These are phyloP conservation scores for Apiospora sp. DNA, from an alignment of 2,329 filamentous ascomycete species.

Conservation along the genomic window DNA sequence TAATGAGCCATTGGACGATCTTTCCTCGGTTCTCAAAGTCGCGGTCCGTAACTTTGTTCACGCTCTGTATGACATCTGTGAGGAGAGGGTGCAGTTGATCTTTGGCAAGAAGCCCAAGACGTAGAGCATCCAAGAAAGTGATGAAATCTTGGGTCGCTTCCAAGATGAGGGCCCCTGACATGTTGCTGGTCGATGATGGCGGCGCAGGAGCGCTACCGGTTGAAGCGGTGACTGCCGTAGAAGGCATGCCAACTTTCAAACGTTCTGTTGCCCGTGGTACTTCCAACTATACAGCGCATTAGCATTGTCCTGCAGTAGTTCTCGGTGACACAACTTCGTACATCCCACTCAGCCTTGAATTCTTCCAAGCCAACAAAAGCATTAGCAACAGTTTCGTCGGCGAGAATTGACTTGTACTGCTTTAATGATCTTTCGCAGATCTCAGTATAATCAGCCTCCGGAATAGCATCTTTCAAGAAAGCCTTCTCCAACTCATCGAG, in stretches of 20 bases:
- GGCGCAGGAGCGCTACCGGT: constrained; percentile 51
- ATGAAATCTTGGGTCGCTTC: constrained; percentile 98
- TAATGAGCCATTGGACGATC: constrained; percentile 98
- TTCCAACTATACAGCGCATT: constrained; percentile 72
- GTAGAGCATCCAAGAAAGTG: constrained; percentile 93
- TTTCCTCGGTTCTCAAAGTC: constrained; percentile 96
- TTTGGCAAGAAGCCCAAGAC: constrained; percentile 90
- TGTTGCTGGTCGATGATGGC: constrained; percentile 52
- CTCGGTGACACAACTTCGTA: constrained; percentile 54
- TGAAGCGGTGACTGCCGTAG: constrained; percentile 72
- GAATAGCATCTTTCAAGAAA: constrained; percentile 93
- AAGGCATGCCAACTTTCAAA: constrained; percentile 89
- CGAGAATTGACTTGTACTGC: constrained; percentile 94
- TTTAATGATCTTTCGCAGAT: constrained; percentile 93
- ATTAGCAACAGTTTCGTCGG: constrained; percentile 87
- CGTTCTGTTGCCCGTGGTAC: constrained; percentile 93
- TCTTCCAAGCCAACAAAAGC: constrained; percentile 89
- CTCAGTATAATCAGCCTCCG: constrained; percentile 92
- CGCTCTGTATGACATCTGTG: constrained; percentile 94
- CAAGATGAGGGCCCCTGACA: constrained; percentile 74
- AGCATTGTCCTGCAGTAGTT: constrained; percentile 29
- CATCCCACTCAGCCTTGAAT: constrained; percentile 92
- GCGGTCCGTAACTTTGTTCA: constrained; percentile 94
- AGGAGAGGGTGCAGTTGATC: constrained; percentile 95
- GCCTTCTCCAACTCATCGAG: constrained; percentile 96